Evolutionary conservation across 1,284 basidiomycete species (phyloP).

Genomic region (Taiwanofungus camphoratus): DNA sequence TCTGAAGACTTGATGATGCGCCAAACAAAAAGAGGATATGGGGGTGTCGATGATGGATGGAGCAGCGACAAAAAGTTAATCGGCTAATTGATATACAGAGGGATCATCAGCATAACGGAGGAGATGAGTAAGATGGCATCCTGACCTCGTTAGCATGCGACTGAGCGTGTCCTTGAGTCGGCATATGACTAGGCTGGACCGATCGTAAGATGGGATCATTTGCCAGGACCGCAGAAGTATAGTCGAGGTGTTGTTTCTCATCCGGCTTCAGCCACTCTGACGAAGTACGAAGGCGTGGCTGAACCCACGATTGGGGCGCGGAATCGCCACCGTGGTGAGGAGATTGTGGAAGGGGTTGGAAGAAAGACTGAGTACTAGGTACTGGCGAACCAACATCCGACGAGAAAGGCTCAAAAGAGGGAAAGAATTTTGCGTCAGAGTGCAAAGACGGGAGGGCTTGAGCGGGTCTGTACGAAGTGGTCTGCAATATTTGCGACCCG

Average conservation of each 20-base stretch:
- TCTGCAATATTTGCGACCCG: slow-evolving; percentile 13
- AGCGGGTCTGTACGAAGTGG: slow-evolving; percentile 19
- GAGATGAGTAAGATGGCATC: slow-evolving; percentile 7
- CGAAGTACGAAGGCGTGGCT: slow-evolving; percentile 23
- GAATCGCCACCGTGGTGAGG: slow-evolving; percentile 21
- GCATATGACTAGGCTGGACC: slow-evolving; percentile 13
- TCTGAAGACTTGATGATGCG: slow-evolving; percentile 82
- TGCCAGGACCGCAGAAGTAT: slow-evolving; percentile 9
- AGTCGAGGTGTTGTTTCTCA: slow-evolving; percentile 19
- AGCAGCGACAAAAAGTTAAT: slow-evolving; percentile 80
- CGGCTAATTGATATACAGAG: slow-evolving; percentile 39
- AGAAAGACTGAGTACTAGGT: slow-evolving; percentile 30
- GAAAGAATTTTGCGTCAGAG: slow-evolving; percentile 31
- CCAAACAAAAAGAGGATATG: slow-evolving; percentile 71
- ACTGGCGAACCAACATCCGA: slow-evolving; percentile 36
- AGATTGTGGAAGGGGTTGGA: slow-evolving; percentile 23
- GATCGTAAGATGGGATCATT: slow-evolving; percentile 19
- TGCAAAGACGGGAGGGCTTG: slow-evolving; percentile 26
- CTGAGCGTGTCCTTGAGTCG: slow-evolving; percentile 15
- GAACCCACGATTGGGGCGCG: slow-evolving; percentile 20
- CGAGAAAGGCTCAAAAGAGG: slow-evolving; percentile 49
- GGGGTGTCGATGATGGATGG: slow-evolving; percentile 76
- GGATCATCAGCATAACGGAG: not conserved
- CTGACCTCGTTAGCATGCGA: slow-evolving; percentile 34
- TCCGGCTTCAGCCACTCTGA: slow-evolving; percentile 31